Conservation (phyloP, 2,329 filamentous ascomycete species). For the Sporothrix euskadiensis region DNA sequence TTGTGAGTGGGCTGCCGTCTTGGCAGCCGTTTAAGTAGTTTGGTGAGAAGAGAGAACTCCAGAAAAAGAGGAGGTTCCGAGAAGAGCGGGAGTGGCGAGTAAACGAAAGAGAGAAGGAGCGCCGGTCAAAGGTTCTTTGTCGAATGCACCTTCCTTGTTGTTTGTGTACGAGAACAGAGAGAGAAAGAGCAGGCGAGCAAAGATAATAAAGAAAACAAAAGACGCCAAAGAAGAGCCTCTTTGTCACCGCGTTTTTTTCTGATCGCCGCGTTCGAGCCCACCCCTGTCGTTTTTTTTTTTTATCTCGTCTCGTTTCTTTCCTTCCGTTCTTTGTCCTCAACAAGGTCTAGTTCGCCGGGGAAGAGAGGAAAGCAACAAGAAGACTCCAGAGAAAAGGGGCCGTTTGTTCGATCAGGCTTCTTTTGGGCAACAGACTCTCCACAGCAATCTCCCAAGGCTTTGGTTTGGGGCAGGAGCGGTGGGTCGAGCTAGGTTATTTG, state of each 20-base stretch:
- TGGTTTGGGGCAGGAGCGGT: slow-evolving; percentile 17
- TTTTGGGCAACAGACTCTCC: slow-evolving; percentile 20
- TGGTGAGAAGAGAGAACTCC: not conserved
- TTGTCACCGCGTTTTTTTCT: slow-evolving; percentile 18
- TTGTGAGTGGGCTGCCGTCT: slow-evolving; percentile 26
- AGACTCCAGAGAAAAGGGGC: not conserved
- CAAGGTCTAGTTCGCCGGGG: not conserved
- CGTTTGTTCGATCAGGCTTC: slow-evolving; percentile 21
- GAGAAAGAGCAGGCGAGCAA: not conserved
- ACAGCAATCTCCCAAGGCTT: slow-evolving; percentile 20
- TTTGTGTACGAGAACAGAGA: not conserved
- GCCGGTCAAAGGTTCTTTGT: slow-evolving; percentile 17
- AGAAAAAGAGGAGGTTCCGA: not conserved
- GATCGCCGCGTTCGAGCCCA: slow-evolving; percentile 12
- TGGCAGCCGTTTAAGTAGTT: slow-evolving; percentile 11
- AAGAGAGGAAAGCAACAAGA: not conserved
- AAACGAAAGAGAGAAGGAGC: not conserved
- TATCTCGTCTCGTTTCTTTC: not conserved
- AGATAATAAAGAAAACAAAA: slow-evolving; percentile 2
- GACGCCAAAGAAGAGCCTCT: not conserved
- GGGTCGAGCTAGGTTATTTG: slow-evolving; percentile 9
- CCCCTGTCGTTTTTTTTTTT: slow-evolving; percentile 8
- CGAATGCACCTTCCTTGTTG: slow-evolving; percentile 2
- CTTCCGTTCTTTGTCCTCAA: not conserved
- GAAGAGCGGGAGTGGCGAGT: not conserved